These are phyloP conservation scores for Croton setiger DNA, from an alignment of 441 rosid genomes.

Conservation along the genomic window DNA sequence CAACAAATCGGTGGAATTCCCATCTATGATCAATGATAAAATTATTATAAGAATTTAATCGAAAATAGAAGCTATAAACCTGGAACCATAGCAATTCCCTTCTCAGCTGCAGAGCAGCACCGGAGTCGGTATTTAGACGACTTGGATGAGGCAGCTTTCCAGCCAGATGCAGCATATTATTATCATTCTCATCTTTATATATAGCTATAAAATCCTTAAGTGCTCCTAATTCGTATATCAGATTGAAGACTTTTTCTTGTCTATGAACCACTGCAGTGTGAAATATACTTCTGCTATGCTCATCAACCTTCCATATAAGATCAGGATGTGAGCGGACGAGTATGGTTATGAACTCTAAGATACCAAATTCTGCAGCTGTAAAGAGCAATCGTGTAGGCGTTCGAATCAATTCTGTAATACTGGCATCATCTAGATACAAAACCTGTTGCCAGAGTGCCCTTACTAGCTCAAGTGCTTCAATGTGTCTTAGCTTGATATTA, in stretches of 20 bases:
- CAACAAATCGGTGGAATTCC: neutral
- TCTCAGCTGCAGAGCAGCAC: conserved; percentile 48
- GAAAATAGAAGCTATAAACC: conserved; percentile 17
- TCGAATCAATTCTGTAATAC: conserved; percentile 17
- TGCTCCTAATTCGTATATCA: conserved; percentile 30
- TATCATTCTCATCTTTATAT: conserved; percentile 23
- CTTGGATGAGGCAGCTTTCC: conserved; percentile 34
- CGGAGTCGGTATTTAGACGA: conserved; percentile 36
- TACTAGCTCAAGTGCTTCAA: conserved; percentile 30
- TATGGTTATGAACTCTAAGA: conserved; percentile 23
- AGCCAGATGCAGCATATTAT: conserved; percentile 41
- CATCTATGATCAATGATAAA: no score
- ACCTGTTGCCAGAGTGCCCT: conserved; percentile 25
- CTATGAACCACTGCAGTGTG: conserved; percentile 32
- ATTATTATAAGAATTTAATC: no score
- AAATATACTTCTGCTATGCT: conserved; percentile 30
- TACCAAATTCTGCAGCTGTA: conserved; percentile 27
- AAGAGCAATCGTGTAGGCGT: conserved; percentile 18
- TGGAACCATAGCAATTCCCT: conserved; percentile 54
- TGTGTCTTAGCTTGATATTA: conserved; percentile 26
- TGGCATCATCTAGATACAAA: conserved; percentile 22
- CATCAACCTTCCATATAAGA: conserved; percentile 34
- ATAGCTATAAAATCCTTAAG: conserved; percentile 28
- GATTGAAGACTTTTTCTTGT: conserved; percentile 30
- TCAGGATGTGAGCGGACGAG: conserved; percentile 30